Evolutionary conservation across 1,284 basidiomycete genomes (phyloP).

Genomic region (Fomitopsis betulina): DNA sequence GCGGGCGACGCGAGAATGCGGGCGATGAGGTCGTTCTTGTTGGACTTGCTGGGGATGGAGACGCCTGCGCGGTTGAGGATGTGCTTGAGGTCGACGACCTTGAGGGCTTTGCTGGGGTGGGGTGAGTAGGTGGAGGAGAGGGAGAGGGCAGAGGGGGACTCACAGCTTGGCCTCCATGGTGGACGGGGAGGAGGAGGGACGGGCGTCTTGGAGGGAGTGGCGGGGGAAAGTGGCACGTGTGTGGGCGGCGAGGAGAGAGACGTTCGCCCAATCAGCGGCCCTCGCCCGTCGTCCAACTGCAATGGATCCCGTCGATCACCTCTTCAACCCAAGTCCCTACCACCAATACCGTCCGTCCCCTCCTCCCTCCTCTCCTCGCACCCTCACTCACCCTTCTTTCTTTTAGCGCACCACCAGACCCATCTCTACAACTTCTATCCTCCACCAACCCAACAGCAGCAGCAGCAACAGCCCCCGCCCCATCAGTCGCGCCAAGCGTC

Average conservation of each 20-base stretch:
- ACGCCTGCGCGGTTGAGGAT: conserved; percentile 51
- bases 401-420: conserved; percentile 23
- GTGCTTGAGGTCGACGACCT: conserved; percentile 66
- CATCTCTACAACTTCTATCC: conserved; percentile 15
- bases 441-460: conserved; percentile 17
- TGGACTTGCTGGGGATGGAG: conserved; percentile 47
- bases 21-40: conserved; percentile 63
- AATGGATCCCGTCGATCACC: conserved; percentile 60
- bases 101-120: conserved; percentile 49
- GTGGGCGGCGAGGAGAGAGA: conserved; percentile 14
- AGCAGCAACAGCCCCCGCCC: conserved; percentile 15
- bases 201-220: neutral
- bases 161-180: conserved; percentile 50
- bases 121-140: conserved; percentile 7
- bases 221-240: conserved; percentile 11
- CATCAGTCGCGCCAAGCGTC: conserved; percentile 23
- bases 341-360: conserved; percentile 37
- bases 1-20: conserved; percentile 50
- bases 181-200: conserved; percentile 10
- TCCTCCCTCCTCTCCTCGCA: neutral
- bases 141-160: conserved; percentile 15
- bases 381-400: conserved; percentile 5
- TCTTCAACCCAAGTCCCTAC: conserved; percentile 55
- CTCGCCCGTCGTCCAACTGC: conserved; percentile 29
- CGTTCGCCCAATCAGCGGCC: conserved; percentile 19